Conservation (phyloP, 805 yeast genomes). For the Yarrowia bubula region DNA sequence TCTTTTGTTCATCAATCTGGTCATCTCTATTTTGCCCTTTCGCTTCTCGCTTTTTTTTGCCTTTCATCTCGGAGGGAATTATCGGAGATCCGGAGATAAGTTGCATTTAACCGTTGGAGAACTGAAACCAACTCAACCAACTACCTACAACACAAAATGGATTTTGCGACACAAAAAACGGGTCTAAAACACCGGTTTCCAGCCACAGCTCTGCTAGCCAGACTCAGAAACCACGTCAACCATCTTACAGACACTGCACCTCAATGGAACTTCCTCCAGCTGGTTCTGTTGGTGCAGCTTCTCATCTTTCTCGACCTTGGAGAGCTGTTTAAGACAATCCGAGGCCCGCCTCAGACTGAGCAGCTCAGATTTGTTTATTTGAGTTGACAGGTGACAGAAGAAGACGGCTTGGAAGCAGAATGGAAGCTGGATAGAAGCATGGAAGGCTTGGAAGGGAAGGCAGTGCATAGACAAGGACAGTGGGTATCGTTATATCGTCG, state of each 20-base stretch:
- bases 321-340: background rate
- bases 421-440: too few relatives aligned
- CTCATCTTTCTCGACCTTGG: constrained; percentile 2
- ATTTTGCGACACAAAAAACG: background rate
- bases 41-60: background rate
- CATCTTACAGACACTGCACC: background rate
- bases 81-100: constrained; percentile 3
- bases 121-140: background rate
- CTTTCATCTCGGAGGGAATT: background rate
- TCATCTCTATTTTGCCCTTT: background rate
- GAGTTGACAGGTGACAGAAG: background rate
- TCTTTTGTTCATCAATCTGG: background rate
- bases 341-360: background rate
- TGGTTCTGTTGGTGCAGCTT: background rate
- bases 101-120: background rate
- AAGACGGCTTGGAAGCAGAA: too few relatives aligned
- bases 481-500: too few relatives aligned
- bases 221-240: background rate
- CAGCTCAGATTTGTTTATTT: background rate
- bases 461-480: too few relatives aligned
- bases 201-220: background rate
- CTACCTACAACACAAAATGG: background rate
- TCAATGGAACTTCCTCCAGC: constrained; percentile 3
- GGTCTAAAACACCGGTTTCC: background rate
- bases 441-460: too few relatives aligned